phyloP scores from a whole-genome alignment of 805 yeast genomes.

The Sungouiozyma intestinalis region DNA sequence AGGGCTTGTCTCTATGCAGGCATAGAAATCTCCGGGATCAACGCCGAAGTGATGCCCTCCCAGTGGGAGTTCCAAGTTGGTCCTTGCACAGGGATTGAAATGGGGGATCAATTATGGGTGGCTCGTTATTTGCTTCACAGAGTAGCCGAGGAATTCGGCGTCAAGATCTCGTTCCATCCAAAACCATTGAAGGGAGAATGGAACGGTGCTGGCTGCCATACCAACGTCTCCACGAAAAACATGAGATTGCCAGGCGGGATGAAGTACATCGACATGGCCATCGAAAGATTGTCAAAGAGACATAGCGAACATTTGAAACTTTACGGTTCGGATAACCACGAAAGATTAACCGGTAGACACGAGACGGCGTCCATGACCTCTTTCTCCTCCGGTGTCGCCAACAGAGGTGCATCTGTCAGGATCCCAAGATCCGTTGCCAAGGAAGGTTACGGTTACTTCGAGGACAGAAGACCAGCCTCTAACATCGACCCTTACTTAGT shows the following conservation, averaged over 20 bases:
- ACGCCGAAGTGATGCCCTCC: slow-evolving; percentile 99
- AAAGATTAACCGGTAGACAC: slow-evolving; percentile 95
- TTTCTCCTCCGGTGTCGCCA: slow-evolving; percentile 96
- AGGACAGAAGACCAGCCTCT: slow-evolving; percentile 99
- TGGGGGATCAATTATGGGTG: slow-evolving; percentile 98
- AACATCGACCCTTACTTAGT: slow-evolving; percentile 98
- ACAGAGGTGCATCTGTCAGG: slow-evolving; percentile 98
- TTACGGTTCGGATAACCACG: slow-evolving; percentile 91
- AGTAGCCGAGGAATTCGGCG: slow-evolving; percentile 98
- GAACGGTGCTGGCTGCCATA: slow-evolving; percentile 99
- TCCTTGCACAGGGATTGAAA: slow-evolving; percentile 87
- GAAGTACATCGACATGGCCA: slow-evolving; percentile 85
- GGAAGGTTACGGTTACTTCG: slow-evolving; percentile 97
- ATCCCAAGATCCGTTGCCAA: slow-evolving; percentile 98
- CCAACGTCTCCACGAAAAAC: slow-evolving; percentile 84
- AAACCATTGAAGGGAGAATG: slow-evolving; percentile 98
- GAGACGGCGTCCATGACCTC: slow-evolving; percentile 92
- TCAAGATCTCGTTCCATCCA: slow-evolving; percentile 98
- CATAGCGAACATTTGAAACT: slow-evolving; percentile 92
- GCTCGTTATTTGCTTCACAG: slow-evolving; percentile 88
- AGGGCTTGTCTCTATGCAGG: slow-evolving; percentile 95
- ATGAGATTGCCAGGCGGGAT: slow-evolving; percentile 97
- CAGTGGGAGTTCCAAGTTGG: slow-evolving; percentile 99
- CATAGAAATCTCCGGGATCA: slow-evolving; percentile 84
- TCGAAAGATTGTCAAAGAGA: slow-evolving; percentile 88